A percentile compares a stretch with the other conserved stretches of the same genome.
These are phyloP conservation scores for Eutrema heterophyllum DNA, from an alignment of 345 rosid species.

Conservation along the genomic window DNA sequence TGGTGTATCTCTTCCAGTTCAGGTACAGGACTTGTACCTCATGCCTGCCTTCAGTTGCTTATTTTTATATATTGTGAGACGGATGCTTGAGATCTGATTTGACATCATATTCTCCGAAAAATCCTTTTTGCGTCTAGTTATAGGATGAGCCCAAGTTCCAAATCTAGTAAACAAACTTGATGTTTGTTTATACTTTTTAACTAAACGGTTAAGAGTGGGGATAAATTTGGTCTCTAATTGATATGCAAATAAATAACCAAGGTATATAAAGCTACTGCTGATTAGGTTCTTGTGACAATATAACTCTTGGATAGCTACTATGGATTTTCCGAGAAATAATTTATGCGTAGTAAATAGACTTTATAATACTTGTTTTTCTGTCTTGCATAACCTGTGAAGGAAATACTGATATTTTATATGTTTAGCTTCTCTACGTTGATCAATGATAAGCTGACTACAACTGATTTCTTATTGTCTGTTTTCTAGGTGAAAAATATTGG, in stretches of 20 bases:
- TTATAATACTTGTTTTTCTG: background rate
- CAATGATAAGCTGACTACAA: slow-evolving; percentile 4
- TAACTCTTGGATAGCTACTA: background rate
- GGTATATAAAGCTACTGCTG: background rate
- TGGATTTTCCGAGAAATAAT: too few species aligned
- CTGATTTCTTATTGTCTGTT: slow-evolving; percentile 14
- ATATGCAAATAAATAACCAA: background rate
- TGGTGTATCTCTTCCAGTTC: slow-evolving; percentile 83
- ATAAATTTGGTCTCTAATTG: background rate
- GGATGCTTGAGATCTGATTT: background rate
- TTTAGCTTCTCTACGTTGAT: background rate
- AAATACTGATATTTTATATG: background rate
- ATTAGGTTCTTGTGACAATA: background rate
- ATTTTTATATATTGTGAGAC: background rate
- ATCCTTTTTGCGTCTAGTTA: background rate
- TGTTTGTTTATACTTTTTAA: background rate
- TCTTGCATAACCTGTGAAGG: background rate
- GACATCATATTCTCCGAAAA: background rate
- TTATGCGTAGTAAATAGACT: too few species aligned
- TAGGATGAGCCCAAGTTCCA: background rate
- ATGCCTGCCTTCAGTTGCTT: background rate
- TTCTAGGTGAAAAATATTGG: slow-evolving; percentile 88
- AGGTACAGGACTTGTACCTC: slow-evolving; percentile 43
- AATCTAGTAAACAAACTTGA: background rate
- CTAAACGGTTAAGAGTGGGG: background rate